Evolutionary conservation across 306 rosid genomes (phyloP).

Genomic region (Rosa rugosa): DNA sequence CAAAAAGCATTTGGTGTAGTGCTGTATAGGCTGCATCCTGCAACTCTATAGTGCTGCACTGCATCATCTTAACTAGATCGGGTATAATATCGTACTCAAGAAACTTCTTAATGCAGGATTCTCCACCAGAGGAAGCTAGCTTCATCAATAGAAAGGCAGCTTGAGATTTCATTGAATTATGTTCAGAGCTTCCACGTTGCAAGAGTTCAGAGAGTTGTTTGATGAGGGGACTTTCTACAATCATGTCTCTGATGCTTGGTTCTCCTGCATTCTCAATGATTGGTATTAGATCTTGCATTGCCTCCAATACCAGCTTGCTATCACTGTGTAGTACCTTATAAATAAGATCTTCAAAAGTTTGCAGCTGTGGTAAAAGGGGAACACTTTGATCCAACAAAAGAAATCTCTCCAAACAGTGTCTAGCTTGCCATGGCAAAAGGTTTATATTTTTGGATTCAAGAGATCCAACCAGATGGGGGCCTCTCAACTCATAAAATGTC

Average conservation of each 20-base stretch:
- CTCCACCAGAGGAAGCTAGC: slow-evolving; percentile 35
- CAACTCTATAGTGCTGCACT: slow-evolving; percentile 16
- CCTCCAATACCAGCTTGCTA: slow-evolving; percentile 23
- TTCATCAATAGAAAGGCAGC: slow-evolving; percentile 28
- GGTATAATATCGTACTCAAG: slow-evolving; percentile 30
- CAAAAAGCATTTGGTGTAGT: slow-evolving; percentile 31
- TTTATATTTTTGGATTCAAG: slow-evolving; percentile 26
- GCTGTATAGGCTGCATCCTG: slow-evolving; percentile 28
- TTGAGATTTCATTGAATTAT: slow-evolving; percentile 15
- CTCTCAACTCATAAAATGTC: slow-evolving; percentile 32
- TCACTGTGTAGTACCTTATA: slow-evolving; percentile 13
- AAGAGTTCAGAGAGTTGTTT: slow-evolving; percentile 22
- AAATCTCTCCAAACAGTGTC: slow-evolving; percentile 28
- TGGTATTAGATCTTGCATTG: slow-evolving; percentile 36
- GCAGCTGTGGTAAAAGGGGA: slow-evolving; percentile 18
- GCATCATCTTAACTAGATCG: slow-evolving; percentile 33
- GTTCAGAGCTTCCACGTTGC: slow-evolving; percentile 11
- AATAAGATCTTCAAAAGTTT: slow-evolving; percentile 27
- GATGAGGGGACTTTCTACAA: slow-evolving; percentile 25
- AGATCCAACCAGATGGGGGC: slow-evolving; percentile 13
- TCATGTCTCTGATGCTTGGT: slow-evolving; percentile 25
- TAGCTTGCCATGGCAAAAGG: slow-evolving; percentile 32
- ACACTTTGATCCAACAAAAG: slow-evolving; percentile 18
- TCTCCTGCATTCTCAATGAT: slow-evolving; percentile 30
- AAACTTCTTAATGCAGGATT: slow-evolving; percentile 28